Evolutionary conservation across 441 rosid species (phyloP), one percentile per base, ranked within the genome.

Genomic region (Erodium moschatum): DNA sequence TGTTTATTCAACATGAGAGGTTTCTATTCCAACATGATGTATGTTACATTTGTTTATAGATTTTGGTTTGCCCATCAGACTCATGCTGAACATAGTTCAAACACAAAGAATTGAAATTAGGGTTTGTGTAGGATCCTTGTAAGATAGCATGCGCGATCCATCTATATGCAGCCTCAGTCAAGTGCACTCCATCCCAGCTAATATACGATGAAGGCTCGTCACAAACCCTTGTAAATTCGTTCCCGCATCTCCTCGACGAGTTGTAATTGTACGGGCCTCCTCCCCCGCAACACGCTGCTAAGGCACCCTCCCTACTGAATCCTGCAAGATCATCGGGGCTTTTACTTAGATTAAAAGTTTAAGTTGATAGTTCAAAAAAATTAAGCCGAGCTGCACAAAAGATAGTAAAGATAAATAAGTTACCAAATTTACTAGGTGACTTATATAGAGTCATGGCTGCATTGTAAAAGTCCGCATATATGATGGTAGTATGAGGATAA

Each of bases 101-200:
- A 48, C 71, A 71, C 0, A 70, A 71, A 29, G 69, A 27, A 50
- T 69, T 38, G 42, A 74, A 56, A 65, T 6, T 31, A 67, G 73
- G 76, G 65, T 16, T 48, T 11, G 64, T 42, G 46, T 40, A 72
- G 1, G 69, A 35, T 9, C 74, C 73, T 42, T 9, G 48, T 0
- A 81, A 66, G 24, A 76, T 4, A 50, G 13, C 64, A 40, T 15
- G 5, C 10, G 76, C 60, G 15, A 77, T 64, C 70, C 8, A 35
- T 67, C 76, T 29, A 15, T 82, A 78, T 6, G 80, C 65, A 35
- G 79, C 72, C 56, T 82, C 84, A 2, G 87, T 86, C 20, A 72
- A 20, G 71, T 86, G 90, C 10, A 82, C 11, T 5, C 87, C 87
- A 0, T 84, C 87, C 90, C 90, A 86, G 56, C 72, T 75, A 20